Evolutionary conservation across 768 basidiomycete species (phyloP).

Genomic region (Termitomyces sp.): DNA sequence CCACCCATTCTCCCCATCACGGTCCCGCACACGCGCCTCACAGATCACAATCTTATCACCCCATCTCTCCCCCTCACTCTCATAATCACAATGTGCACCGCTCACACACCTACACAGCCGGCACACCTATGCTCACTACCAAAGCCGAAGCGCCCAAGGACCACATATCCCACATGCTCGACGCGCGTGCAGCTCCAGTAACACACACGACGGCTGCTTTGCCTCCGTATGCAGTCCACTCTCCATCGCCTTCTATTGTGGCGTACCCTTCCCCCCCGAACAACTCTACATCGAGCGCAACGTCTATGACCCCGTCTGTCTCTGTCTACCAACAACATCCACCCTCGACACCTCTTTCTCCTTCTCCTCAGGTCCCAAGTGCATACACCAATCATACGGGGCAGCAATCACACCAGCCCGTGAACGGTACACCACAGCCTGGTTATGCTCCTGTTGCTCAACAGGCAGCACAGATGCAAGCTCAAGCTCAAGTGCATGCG

Average conservation of each 20-base stretch:
- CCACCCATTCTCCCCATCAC: not conserved
- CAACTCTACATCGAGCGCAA: not conserved
- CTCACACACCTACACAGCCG: constrained; percentile 4
- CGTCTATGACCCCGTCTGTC: not conserved
- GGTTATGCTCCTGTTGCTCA: not conserved
- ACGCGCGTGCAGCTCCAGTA: not conserved
- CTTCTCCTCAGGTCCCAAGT: no score
- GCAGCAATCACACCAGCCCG: not conserved
- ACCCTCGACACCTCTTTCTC: not conserved
- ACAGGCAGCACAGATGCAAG: not conserved
- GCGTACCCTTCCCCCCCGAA: not conserved
- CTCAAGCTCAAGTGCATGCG: not conserved
- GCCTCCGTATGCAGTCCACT: not conserved
- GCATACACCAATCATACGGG: not conserved
- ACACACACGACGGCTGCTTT: not conserved
- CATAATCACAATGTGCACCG: constrained; percentile 5
- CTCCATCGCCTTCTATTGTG: not conserved
- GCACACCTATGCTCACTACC: not conserved
- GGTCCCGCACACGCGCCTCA: not conserved
- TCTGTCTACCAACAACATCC: not conserved
- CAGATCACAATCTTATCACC: constrained; percentile 10
- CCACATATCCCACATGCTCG: not conserved
- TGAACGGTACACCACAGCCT: not conserved
- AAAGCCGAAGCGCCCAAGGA: not conserved
- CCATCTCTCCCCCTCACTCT: not conserved